These are phyloP conservation scores for Zoysia pacifica DNA, from an alignment of 176 grass and related monocot genomes.

Conservation along the genomic window DNA sequence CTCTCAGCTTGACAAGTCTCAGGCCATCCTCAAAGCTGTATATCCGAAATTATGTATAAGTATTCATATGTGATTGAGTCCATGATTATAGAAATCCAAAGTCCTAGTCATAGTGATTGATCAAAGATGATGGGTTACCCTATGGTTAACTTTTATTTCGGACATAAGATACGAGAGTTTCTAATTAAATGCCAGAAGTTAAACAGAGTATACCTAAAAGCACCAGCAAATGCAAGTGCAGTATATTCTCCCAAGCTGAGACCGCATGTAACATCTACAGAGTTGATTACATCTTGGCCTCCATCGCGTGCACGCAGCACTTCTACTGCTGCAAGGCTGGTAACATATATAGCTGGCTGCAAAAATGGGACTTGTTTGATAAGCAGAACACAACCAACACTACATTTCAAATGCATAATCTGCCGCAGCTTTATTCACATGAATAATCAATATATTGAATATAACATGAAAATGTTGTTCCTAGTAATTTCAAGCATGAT, in stretches of 20 bases:
- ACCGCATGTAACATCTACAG: slow-evolving; percentile 88
- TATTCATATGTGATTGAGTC: slow-evolving; percentile 28
- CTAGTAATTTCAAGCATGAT: background rate
- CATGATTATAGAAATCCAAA: background rate
- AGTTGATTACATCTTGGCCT: slow-evolving; percentile 71
- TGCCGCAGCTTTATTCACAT: background rate
- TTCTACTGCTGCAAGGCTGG: slow-evolving; percentile 90
- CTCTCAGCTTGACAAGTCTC: no score
- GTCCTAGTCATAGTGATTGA: background rate
- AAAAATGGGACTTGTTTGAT: slow-evolving; percentile 34
- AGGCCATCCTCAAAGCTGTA: slow-evolving; percentile 33
- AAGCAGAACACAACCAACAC: slow-evolving; percentile 19
- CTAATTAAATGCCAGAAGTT: background rate
- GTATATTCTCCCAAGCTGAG: slow-evolving; percentile 97
- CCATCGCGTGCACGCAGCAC: slow-evolving; percentile 73
- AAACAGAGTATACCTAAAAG: slow-evolving; percentile 69
- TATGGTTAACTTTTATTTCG: background rate
- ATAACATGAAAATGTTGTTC: slow-evolving; percentile 9
- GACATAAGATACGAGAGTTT: background rate
- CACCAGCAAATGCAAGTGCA: slow-evolving; percentile 86
- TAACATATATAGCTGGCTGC: slow-evolving; percentile 95
- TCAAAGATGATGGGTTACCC: background rate
- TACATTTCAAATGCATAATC: background rate
- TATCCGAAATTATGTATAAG: slow-evolving; percentile 2
- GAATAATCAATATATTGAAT: background rate